phyloP scores from a whole-genome alignment of 2,329 filamentous ascomycete species.

The Claviceps arundinis region DNA sequence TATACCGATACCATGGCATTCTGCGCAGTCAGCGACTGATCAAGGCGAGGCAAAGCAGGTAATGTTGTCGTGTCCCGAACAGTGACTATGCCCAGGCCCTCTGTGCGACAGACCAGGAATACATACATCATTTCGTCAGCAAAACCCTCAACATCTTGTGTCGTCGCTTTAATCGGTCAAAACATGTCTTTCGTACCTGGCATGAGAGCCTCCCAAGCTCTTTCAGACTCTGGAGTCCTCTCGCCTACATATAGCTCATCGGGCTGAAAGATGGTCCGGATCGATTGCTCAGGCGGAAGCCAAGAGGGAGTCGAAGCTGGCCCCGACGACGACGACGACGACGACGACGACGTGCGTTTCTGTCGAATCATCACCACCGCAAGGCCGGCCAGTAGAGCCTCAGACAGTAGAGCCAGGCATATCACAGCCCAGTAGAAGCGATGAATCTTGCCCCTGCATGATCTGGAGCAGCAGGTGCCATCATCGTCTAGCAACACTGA shows the following conservation, averaged over 20 bases:
- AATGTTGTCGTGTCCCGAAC: not conserved
- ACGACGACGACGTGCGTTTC: not conserved
- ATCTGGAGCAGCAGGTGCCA: not conserved
- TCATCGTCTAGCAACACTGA: not conserved
- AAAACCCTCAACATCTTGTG: not conserved
- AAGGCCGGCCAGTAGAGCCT: not conserved
- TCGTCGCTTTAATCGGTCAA: not conserved
- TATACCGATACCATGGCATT: conserved; percentile 1
- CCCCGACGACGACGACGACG: not conserved
- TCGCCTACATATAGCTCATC: not conserved
- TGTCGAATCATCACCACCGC: not conserved
- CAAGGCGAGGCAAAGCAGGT: not conserved
- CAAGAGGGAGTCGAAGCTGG: not conserved
- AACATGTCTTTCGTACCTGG: not conserved
- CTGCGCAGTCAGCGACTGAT: not conserved
- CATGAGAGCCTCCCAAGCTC: not conserved
- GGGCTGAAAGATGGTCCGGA: not conserved
- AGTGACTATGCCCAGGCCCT: not conserved
- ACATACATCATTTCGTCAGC: not conserved
- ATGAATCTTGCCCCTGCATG: not conserved
- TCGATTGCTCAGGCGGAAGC: not conserved
- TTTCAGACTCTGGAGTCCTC: not conserved
- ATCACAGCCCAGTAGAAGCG: conserved; percentile 1
- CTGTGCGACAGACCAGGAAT: not conserved
- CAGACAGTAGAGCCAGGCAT: not conserved